Percentiles rank a stretch among this genome's conserved stretches.
Evolutionary conservation across 164 flowering plant genomes (phyloP).

Genomic region (Stephania cephalantha): DNA sequence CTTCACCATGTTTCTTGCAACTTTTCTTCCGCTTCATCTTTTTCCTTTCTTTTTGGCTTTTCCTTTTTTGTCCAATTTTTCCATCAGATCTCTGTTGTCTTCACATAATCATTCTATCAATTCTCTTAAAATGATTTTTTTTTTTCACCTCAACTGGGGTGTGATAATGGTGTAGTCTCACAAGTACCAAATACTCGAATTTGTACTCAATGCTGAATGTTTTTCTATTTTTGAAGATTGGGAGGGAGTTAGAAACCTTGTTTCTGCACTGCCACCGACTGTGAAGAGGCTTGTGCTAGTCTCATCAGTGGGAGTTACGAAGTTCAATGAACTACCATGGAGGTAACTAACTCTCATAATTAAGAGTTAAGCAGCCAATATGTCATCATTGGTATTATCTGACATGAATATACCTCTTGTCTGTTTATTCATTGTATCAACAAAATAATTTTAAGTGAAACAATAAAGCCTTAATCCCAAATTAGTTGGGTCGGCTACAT

Average conservation of each 20-base stretch:
- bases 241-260: constrained; percentile 90
- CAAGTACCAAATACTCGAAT: not conserved
- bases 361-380: not conserved
- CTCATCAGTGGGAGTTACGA: constrained; percentile 97
- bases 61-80: not conserved
- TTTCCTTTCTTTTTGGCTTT: not conserved
- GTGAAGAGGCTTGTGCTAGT: constrained; percentile 85
- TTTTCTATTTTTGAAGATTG: constrained; percentile 58
- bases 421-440: not conserved
- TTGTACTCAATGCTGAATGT: not conserved
- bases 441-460: too few species aligned
- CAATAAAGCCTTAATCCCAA: too few species aligned
- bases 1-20: not conserved
- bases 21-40: not conserved
- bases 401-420: too few species aligned
- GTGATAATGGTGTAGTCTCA: not conserved
- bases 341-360: constrained; percentile 41
- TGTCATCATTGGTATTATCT: not conserved
- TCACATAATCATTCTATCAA: not conserved
- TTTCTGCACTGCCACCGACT: constrained; percentile 66
- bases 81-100: not conserved
- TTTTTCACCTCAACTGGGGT: not conserved
- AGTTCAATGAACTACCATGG: constrained; percentile 90
- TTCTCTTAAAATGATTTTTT: not conserved
- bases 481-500: too few species aligned